A percentile compares a stretch with the other conserved stretches of the same genome.
Conservation (phyloP, 2,329 filamentous ascomycete species). For the Scopulariopsis brevicaulis region DNA sequence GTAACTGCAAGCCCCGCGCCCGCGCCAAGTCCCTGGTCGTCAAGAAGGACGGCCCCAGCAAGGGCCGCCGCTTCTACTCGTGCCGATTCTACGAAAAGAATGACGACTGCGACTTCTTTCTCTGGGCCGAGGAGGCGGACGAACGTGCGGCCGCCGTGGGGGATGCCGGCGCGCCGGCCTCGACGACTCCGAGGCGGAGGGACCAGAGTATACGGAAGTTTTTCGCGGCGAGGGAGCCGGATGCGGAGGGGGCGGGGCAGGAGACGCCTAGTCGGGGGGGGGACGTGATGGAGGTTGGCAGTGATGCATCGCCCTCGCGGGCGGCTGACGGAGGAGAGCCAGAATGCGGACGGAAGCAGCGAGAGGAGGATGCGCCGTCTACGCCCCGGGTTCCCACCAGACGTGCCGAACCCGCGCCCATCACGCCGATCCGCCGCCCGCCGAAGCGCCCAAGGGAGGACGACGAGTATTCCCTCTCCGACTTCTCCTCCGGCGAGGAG, state of each 20-base stretch:
- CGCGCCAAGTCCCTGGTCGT: conserved; percentile 22
- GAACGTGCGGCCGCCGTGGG: conserved; percentile 15
- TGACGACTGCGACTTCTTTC: conserved; percentile 28
- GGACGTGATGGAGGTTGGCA: conserved; percentile 4
- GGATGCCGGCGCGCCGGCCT: neutral
- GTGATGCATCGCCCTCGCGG: conserved; percentile 4
- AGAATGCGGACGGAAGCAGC: conserved; percentile 7
- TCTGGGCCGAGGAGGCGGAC: conserved; percentile 28
- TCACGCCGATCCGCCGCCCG: conserved; percentile 9
- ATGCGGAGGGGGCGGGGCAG: neutral
- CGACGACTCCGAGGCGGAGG: conserved; percentile 1
- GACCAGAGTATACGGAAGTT: conserved; percentile 1
- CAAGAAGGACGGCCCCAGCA: conserved; percentile 24
- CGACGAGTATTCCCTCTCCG: conserved; percentile 17
- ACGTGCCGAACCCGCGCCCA: conserved; percentile 4
- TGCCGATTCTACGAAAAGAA: conserved; percentile 18
- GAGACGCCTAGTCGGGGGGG: conserved; percentile 5
- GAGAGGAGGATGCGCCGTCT: neutral
- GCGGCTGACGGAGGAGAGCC: neutral
- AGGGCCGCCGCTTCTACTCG: conserved; percentile 28
- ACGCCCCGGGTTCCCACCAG: neutral
- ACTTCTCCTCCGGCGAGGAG: conserved; percentile 26
- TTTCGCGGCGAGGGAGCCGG: neutral
- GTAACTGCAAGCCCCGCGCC: conserved; percentile 29
- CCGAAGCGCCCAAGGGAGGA: conserved; percentile 19